phyloP scores from a whole-genome alignment of 371 early-diverging fungal species.

The Mortierella sp. region DNA sequence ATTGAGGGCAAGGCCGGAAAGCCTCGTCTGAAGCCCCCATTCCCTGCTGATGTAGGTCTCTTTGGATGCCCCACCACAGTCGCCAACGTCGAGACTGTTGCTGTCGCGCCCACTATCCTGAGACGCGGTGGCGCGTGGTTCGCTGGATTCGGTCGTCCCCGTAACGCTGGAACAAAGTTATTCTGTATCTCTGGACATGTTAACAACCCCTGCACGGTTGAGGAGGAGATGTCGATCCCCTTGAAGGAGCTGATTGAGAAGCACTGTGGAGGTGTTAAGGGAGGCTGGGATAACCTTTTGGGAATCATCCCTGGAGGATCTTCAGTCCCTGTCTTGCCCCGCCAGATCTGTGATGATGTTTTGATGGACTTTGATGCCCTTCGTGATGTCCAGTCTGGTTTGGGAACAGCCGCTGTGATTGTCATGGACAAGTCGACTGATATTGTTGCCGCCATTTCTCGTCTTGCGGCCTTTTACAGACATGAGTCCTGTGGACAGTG shows the following conservation, averaged over 20 bases:
- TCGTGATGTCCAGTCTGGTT: constrained; percentile 92
- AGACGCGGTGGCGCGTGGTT: constrained; percentile 96
- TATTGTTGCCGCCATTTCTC: constrained; percentile 92
- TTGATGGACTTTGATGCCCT: constrained; percentile 99
- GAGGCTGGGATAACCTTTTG: constrained; percentile 99
- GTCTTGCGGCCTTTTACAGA: constrained; percentile 93
- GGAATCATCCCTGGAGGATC: constrained; percentile 98
- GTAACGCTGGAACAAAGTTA: constrained; percentile 96
- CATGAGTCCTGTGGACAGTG: constrained; percentile 99
- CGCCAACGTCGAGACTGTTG: constrained; percentile 98
- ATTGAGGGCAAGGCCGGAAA: constrained; percentile 98
- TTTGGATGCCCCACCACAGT: constrained; percentile 99
- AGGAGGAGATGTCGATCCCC: constrained; percentile 98
- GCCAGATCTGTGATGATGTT: constrained; percentile 90
- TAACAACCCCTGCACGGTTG: constrained; percentile 97
- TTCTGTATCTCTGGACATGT: constrained; percentile 98
- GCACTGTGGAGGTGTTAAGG: constrained; percentile 97
- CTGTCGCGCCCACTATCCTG: constrained; percentile 97
- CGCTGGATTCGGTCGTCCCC: constrained; percentile 92
- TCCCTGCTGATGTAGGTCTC: constrained; percentile 98
- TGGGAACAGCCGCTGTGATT: constrained; percentile 97
- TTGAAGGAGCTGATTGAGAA: constrained; percentile 94
- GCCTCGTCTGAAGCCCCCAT: constrained; percentile 98
- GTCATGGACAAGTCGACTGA: constrained; percentile 98
- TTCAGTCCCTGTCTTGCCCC: constrained; percentile 95